Percentiles rank a stretch among this genome's conserved stretches.
Conservation (phyloP, 2,329 filamentous ascomycete species). For the Alternaria angustiovoidea region DNA sequence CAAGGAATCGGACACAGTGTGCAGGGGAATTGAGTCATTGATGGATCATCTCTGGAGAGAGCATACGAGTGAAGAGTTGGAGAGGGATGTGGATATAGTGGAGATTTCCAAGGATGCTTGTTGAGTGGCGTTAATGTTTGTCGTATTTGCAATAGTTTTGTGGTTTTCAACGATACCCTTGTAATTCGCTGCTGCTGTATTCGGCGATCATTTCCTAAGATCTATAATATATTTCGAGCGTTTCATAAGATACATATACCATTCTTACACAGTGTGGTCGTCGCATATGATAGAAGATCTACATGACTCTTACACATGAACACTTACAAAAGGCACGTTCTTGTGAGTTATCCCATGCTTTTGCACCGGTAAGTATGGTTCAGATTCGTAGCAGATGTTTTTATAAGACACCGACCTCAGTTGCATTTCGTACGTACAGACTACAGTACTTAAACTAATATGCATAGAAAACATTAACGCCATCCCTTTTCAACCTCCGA, state of each 20-base stretch:
- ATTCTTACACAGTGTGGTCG: background rate
- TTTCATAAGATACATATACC: background rate
- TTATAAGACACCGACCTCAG: no score
- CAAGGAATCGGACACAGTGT: conserved; percentile 39
- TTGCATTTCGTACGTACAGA: no score
- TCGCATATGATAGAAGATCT: background rate
- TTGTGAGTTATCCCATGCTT: no score
- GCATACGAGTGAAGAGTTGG: conserved; percentile 39
- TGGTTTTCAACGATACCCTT: background rate
- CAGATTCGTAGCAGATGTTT: no score
- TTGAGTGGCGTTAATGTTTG: background rate
- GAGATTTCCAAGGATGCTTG: conserved; percentile 17
- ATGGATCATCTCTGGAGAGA: conserved; percentile 48
- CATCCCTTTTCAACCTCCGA: no score
- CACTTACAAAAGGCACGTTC: no score
- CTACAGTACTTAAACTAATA: no score
- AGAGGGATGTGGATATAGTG: conserved; percentile 37
- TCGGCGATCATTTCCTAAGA: background rate
- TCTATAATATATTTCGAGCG: background rate
- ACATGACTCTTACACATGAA: background rate
- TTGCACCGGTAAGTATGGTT: no score
- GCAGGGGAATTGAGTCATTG: conserved; percentile 30
- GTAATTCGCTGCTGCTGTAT: background rate
- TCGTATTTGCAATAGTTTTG: background rate
- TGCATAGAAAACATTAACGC: no score